Conservation (phyloP, 345 rosid genomes). For the Streptanthus diversifolius region DNA sequence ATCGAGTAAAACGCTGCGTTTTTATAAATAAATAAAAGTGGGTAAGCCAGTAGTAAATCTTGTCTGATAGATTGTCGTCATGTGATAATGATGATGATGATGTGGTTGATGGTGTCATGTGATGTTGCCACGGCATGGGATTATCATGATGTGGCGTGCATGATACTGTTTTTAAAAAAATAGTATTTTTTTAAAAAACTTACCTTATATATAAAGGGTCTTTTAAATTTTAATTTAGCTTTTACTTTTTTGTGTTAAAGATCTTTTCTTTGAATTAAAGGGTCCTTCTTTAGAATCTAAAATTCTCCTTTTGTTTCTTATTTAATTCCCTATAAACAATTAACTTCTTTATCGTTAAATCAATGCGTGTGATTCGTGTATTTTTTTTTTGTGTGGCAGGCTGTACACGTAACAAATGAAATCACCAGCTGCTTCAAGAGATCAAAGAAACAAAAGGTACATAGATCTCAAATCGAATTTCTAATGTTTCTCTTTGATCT, state of each 20-base stretch:
- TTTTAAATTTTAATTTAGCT: no score
- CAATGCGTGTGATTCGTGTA: background rate
- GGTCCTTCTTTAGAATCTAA: slow-evolving; percentile 1
- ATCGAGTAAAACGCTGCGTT: slow-evolving; percentile 8
- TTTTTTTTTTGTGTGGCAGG: slow-evolving; percentile 51
- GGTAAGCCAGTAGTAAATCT: background rate
- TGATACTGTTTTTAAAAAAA: background rate
- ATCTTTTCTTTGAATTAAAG: slow-evolving; percentile 14
- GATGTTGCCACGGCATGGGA: slow-evolving; percentile 21
- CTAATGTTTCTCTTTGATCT: background rate
- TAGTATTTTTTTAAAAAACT: background rate
- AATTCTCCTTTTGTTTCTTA: background rate
- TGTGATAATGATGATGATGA: slow-evolving; percentile 18
- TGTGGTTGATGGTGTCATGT: slow-evolving; percentile 7
- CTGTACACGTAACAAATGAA: slow-evolving; percentile 34
- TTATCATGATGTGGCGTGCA: slow-evolving; percentile 20
- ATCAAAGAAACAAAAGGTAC: slow-evolving; percentile 65
- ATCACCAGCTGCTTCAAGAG: slow-evolving; percentile 46
- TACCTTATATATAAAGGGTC: no score
- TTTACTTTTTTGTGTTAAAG: background rate
- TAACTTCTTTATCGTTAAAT: background rate
- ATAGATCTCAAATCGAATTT: background rate
- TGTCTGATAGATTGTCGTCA: slow-evolving; percentile 34
- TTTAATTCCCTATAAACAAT: background rate
- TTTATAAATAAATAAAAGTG: background rate